phyloP scores from a whole-genome alignment of 495 filamentous ascomycete genomes.

The Neurospora sp. region DNA sequence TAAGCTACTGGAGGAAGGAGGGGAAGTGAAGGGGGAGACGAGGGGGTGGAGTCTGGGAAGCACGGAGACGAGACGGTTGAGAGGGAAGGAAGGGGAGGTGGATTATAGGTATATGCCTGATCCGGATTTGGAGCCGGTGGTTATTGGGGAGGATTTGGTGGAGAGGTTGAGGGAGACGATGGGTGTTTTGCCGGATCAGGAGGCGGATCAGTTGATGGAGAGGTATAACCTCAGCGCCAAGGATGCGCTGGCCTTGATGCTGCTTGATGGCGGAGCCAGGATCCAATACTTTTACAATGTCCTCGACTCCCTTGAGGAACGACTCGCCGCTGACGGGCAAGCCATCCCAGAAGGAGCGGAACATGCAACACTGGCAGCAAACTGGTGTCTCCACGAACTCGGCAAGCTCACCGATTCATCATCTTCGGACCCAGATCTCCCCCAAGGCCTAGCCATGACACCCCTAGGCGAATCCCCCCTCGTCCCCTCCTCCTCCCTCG shows the following conservation, averaged over 20 bases:
- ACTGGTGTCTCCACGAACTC: slow-evolving; percentile 82
- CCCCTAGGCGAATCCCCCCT: slow-evolving; percentile 28
- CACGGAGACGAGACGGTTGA: slow-evolving; percentile 64
- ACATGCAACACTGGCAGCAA: slow-evolving; percentile 37
- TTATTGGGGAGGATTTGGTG: slow-evolving; percentile 63
- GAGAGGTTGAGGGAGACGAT: slow-evolving; percentile 39
- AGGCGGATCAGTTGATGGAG: slow-evolving; percentile 46
- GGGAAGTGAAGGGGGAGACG: slow-evolving; percentile 75
- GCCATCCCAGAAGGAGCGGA: neutral
- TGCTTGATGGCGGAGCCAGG: slow-evolving; percentile 68
- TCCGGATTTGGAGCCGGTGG: slow-evolving; percentile 73
- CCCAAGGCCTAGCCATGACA: slow-evolving; percentile 21
- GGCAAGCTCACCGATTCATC: slow-evolving; percentile 50
- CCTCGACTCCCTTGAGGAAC: slow-evolving; percentile 41
- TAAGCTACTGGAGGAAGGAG: slow-evolving; percentile 64
- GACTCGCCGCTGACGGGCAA: slow-evolving; percentile 26
- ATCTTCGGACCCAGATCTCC: slow-evolving; percentile 1
- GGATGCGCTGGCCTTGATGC: slow-evolving; percentile 74
- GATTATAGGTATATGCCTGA: slow-evolving; percentile 99
- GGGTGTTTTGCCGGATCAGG: slow-evolving; percentile 60
- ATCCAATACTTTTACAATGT: slow-evolving; percentile 77
- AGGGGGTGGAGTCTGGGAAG: slow-evolving; percentile 81
- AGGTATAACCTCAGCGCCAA: slow-evolving; percentile 62
- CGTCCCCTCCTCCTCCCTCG: slow-evolving; percentile 51
- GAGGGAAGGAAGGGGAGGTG: slow-evolving; percentile 93